Evolutionary conservation across 352 stramenopile species (phyloP).

Genomic region (Phytophthora lateralis): DNA sequence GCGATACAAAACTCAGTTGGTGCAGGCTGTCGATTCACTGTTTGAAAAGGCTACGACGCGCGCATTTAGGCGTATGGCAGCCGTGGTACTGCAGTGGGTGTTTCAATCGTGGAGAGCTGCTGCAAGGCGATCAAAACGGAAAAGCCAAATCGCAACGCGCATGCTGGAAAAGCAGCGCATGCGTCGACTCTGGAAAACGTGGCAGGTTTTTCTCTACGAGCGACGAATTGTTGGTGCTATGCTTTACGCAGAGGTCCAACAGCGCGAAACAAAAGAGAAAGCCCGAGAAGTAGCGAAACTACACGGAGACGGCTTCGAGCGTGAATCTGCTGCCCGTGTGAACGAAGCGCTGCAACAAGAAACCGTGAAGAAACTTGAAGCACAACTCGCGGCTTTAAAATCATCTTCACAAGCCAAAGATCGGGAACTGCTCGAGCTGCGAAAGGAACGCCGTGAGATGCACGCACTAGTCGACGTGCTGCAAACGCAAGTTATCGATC

Average conservation of each 20-base stretch:
- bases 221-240: conserved; percentile 73
- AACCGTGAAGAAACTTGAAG: conserved; percentile 40
- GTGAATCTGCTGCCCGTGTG: conserved; percentile 37
- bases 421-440: conserved; percentile 57
- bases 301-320: conserved; percentile 67
- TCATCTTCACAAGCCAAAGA: conserved; percentile 46
- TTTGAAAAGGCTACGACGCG: conserved; percentile 64
- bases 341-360: conserved; percentile 50
- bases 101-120: conserved; percentile 65
- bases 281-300: conserved; percentile 53
- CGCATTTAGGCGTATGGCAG: conserved; percentile 60
- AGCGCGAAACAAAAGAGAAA: conserved; percentile 48
- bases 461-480: conserved; percentile 39
- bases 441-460: conserved; percentile 48
- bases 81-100: conserved; percentile 65
- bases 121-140: conserved; percentile 36
- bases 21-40: conserved; percentile 62
- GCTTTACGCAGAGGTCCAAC: conserved; percentile 68
- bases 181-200: conserved; percentile 48
- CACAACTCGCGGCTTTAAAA: conserved; percentile 39
- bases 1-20: conserved; percentile 71
- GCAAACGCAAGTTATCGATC: conserved; percentile 57
- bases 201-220: conserved; percentile 64
- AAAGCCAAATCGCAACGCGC: conserved; percentile 23
- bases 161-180: conserved; percentile 35